A percentile compares a stretch with the other conserved stretches of the same genome.
These are phyloP conservation scores for Cystobasidium onofrii DNA, from an alignment of 768 basidiomycete genomes.

Conservation along the genomic window DNA sequence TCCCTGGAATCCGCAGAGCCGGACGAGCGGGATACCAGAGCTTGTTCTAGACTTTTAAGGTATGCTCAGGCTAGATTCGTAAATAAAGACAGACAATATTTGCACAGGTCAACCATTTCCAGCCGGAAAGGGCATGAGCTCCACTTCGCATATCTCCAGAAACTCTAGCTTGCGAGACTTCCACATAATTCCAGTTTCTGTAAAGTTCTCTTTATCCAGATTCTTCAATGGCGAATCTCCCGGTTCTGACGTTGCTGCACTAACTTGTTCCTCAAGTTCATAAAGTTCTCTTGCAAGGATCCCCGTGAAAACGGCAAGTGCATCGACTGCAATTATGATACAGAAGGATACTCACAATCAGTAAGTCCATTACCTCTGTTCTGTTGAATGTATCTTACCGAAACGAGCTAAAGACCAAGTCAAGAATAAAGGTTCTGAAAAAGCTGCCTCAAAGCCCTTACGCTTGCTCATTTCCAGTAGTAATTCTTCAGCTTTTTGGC, in stretches of 20 bases:
- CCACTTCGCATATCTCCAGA: constrained; percentile 12
- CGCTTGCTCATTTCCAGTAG: constrained; percentile 3
- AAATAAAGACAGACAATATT: too few relatives aligned
- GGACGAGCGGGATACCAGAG: too few relatives aligned
- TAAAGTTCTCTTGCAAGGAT: background rate
- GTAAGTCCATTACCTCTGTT: too few relatives aligned
- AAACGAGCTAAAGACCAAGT: constrained; percentile 21
- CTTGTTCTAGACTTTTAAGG: too few relatives aligned
- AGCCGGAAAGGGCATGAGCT: background rate
- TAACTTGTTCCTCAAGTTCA: background rate
- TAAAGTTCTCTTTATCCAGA: background rate
- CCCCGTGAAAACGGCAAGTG: background rate
- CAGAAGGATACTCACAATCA: too few relatives aligned
- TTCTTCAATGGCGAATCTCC: background rate
- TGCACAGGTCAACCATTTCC: background rate
- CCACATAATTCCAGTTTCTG: background rate
- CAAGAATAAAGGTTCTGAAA: constrained; percentile 13
- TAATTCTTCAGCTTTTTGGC: background rate
- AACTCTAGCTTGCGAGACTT: background rate
- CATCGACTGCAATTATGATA: background rate
- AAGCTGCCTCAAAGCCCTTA: constrained; percentile 11
- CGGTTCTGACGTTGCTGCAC: background rate
- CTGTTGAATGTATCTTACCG: background rate
- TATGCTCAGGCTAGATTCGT: too few relatives aligned
- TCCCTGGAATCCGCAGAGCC: too few relatives aligned